Evolutionary conservation across 2,329 filamentous ascomycete species (phyloP), one percentile per base, ranked within the genome.

Genomic region (Scortechinia acanthostroma): DNA sequence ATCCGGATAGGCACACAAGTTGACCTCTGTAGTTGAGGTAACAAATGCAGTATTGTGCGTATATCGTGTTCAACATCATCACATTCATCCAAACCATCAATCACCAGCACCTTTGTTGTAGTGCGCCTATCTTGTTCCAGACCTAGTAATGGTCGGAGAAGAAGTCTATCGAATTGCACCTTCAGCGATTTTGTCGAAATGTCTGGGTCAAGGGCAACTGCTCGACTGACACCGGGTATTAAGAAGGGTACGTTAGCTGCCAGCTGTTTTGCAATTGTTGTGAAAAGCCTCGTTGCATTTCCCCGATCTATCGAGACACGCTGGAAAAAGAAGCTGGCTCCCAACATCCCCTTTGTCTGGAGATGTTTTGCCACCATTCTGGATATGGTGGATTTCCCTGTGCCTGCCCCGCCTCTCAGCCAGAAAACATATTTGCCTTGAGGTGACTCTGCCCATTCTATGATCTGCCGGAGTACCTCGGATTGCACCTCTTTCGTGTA

Each of bases 271-370:
- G 45, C 47, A 43, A 49, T 20, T 21, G 47, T 49, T n/a, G n/a
- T n/a, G n/a, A n/a, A n/a, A n/a, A n/a, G n/a, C n/a, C n/a, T n/a
- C n/a, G n/a, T n/a, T n/a, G n/a, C n/a, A n/a, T n/a, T n/a, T n/a
- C n/a, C n/a, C n/a, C n/a, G n/a, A n/a, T n/a, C n/a, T n/a, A n/a
- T n/a, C n/a, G n/a, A n/a, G n/a, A n/a, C n/a, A n/a, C n/a, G n/a
- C n/a, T n/a, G n/a, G 45, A 49, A 49, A 42, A 49, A 49, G 42
- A 44, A 49, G 6, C 47, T 22, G 44, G 45, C 47, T 23, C n/a
- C 47, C 33, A 47, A 22, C 10, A 20, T 30, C 4, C 33, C 33
- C 21, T 46, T 21, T 4, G 17, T 20, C 17, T 4, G 15, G 17
- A 48, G 33, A 21, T 15, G 37, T 33, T 43, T 20, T 3, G 37